A percentile compares a stretch with the other conserved stretches of the same genome.
These are phyloP conservation scores for Tricholoma hemisulphureum DNA, from an alignment of 768 basidiomycete genomes.

Conservation along the genomic window DNA sequence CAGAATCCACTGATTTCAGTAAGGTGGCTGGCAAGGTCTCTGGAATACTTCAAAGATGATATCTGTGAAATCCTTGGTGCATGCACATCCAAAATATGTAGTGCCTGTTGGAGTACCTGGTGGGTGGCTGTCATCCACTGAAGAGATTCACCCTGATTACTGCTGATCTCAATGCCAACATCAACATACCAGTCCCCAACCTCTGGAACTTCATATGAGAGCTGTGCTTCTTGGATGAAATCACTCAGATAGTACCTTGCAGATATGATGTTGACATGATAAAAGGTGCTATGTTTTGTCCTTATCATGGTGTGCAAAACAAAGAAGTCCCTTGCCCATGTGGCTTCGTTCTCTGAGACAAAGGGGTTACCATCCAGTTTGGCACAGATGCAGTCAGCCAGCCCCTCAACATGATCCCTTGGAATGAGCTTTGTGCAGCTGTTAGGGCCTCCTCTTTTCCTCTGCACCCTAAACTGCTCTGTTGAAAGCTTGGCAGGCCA, in stretches of 20 bases:
- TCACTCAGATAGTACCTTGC: not conserved
- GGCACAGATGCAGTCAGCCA: no score
- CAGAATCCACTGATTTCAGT: slow-evolving; percentile 31
- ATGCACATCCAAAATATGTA: slow-evolving; percentile 6
- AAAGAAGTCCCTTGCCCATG: not conserved
- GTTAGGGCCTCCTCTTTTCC: no score
- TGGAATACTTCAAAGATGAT: slow-evolving; percentile 20
- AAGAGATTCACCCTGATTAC: slow-evolving; percentile 18
- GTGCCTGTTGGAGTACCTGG: slow-evolving; percentile 15
- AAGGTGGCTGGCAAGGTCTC: slow-evolving; percentile 29
- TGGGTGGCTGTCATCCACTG: slow-evolving; percentile 32
- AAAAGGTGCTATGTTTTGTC: not conserved
- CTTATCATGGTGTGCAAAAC: not conserved
- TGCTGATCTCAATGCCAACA: slow-evolving; percentile 26
- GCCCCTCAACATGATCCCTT: no score
- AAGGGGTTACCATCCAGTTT: no score
- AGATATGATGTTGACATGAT: not conserved
- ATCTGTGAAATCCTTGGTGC: slow-evolving; percentile 20
- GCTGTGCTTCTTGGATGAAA: not conserved
- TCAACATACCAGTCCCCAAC: slow-evolving; percentile 27
- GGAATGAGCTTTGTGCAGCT: no score
- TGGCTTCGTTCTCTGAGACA: no score
- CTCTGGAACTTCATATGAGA: no score
- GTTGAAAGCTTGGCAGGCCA: no score
- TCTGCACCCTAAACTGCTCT: no score